Base-by-base conservation (phyloP, 2,329 filamentous ascomycete genomes). In the Scedosporium minutisporum region DNA sequence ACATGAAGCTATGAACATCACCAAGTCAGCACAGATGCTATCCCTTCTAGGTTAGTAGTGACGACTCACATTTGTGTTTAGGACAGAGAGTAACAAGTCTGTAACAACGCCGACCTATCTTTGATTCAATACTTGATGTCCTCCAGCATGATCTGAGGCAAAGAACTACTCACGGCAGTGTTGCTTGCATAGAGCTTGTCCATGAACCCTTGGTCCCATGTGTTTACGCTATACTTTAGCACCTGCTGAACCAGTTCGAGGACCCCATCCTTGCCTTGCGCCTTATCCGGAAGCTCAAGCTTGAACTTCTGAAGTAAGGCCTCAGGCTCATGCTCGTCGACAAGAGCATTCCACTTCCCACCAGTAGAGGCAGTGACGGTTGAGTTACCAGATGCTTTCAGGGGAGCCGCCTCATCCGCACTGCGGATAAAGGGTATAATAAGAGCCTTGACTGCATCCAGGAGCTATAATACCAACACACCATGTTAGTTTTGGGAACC, bases 161-260 rank as follows among this genome's bases (percentile, higher is more conserved):
- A 5, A 42, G 6, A 2, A 7, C 18, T 16, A 75, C 82, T 64
- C 71, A 88, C 87, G 51, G 93, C 88, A 71, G 95, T 95, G 46
- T 91, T 96, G 66, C 88, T 88, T n/a, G 89, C 86, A 74, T 97
- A 97, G 18, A 97, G 80, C 77, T 99, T 97, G 76, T 97, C 93
- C 70, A 97, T 77, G 75, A 97, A 99, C 10, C 93, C 93, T 75
- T 96, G 93, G 70, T 96, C 90, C 90, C 93, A 97, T n/a, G 93
- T 97, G 76, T 99, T 99, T 71, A 97, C 93, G 70, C 89, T 95
- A 74, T 96, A 92, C 66, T 84, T 81, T 51, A 97, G 80, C 21
- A 97, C 80, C 64, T 86, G 83, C 67, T 86, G 78, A 57, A 96
- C 82, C 3, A 85, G 84, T 41, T 85, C 80, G 29, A 96, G 77